Base-by-base conservation (phyloP, 2,329 filamentous ascomycete species). In the Ophiocordyceps sinensis region DNA sequence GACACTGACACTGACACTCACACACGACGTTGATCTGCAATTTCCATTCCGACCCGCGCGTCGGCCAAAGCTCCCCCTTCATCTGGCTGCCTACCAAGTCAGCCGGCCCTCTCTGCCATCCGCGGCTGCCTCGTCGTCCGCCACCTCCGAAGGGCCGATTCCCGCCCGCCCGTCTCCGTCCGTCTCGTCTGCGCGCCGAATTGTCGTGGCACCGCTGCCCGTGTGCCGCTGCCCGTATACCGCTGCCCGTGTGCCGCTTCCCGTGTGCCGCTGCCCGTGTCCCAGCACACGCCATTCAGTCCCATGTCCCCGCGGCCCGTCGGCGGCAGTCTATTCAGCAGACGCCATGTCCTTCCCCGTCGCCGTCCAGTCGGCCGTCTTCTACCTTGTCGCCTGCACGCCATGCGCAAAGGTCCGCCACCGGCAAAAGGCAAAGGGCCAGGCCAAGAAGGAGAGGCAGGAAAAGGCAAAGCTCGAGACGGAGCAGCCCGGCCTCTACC, bases 361-460 rank as follows among this genome's bases (percentile, higher is more conserved):
- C 45, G 77, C 75, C 52, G 66, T 85, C 28, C 84, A 85, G 60
- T 87, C 82, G 41, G 81, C 80, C 49, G 65, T 85, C 57, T 88
- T 87, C 67, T 86, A 85, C 65, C 70, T 85, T 49, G 65, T 82
- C 44, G 82, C 82, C 42, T 89, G 84, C 57, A 79, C 81, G 46
- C 83, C 83, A 62, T 95, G 87, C 63, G 71, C 79, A 43, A 75
- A 84, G 49, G 73, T 81, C 45, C 70, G 73, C 40, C 75, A 82
- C 56, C 77, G 78, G 47, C 75, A 81, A 50, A 82, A 81, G 58
- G 73, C 81, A 43, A 80, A 76, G 59, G 73, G 75, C 50, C 72
- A 85, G 56, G 83, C 84, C 39, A 77, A 77, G 54, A 73, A 72
- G 51, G 78, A 82, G 45, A 71, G 79, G 43, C 67, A 74, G 49